Evolutionary conservation across 495 filamentous ascomycete species (phyloP).

Genomic region (Podospora pseudopauciseta): DNA sequence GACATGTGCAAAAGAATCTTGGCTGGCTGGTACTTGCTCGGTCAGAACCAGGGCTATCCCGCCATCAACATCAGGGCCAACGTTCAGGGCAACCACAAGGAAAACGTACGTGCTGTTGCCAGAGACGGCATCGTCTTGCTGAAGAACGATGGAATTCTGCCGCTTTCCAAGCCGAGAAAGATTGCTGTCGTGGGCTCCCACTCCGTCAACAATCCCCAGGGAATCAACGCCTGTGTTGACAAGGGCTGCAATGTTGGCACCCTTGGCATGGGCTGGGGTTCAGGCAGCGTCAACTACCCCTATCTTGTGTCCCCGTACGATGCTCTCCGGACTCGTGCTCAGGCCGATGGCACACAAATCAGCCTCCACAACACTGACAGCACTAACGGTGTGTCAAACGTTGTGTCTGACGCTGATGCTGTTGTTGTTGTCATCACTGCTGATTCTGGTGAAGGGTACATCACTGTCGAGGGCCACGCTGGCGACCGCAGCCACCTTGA

Average conservation of each 20-base stretch:
- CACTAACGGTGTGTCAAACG: conserved; percentile 42
- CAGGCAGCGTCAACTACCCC: conserved; percentile 53
- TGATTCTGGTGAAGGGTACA: conserved; percentile 63
- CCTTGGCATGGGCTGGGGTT: conserved; percentile 62
- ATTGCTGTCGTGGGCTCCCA: conserved; percentile 72
- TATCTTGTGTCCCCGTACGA: conserved; percentile 56
- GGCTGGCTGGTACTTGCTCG: conserved; percentile 51
- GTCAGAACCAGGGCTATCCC: conserved; percentile 50
- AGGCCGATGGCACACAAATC: conserved; percentile 46
- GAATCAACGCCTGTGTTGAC: conserved; percentile 52
- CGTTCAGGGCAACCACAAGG: conserved; percentile 51
- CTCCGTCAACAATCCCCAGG: conserved; percentile 60
- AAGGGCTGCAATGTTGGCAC: conserved; percentile 59
- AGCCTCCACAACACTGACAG: conserved; percentile 52
- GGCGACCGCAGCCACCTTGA: conserved; percentile 65
- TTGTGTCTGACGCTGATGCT: conserved; percentile 52
- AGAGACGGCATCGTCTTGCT: conserved; percentile 69
- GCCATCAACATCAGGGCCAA: conserved; percentile 50
- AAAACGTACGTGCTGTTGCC: conserved; percentile 57
- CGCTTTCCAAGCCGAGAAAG: conserved; percentile 55
- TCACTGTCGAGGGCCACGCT: conserved; percentile 56
- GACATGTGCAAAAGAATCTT: conserved; percentile 57
- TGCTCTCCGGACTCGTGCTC: conserved; percentile 48
- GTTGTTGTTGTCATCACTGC: conserved; percentile 66
- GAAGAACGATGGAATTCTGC: conserved; percentile 65